Conservation (phyloP, 1,139 yeast species). For the Pichia cactophila region DNA sequence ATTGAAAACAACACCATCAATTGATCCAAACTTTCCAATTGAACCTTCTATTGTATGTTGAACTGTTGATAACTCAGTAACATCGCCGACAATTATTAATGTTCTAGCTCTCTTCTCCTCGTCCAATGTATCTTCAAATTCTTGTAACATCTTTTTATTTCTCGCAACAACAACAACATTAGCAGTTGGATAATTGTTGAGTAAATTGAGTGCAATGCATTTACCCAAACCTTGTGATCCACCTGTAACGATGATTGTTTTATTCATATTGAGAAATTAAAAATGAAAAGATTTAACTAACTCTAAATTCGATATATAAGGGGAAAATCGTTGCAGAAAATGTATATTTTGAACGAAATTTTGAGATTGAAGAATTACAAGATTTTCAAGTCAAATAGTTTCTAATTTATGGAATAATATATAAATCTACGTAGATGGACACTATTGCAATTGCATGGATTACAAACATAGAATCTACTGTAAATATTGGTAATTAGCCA, state of each 20-base stretch:
- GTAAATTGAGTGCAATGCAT: constrained; percentile 49
- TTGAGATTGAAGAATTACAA: too few relatives aligned
- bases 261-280: background rate
- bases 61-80: constrained; percentile 38
- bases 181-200: constrained; percentile 33
- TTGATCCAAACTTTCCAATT: constrained; percentile 44
- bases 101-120: constrained; percentile 41
- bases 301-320: too few relatives aligned
- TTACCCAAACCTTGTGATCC: constrained; percentile 78
- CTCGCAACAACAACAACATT: constrained; percentile 71
- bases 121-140: constrained; percentile 34
- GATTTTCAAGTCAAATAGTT: too few relatives aligned
- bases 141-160: constrained; percentile 39
- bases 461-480: too few relatives aligned
- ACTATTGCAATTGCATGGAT: too few relatives aligned
- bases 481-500: constrained; percentile 14
- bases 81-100: constrained; percentile 59
- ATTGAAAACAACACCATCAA: constrained; percentile 71
- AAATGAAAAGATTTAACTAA: too few relatives aligned
- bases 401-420: too few relatives aligned
- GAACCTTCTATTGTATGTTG: constrained; percentile 42
- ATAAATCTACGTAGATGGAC: too few relatives aligned
- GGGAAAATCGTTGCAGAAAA: too few relatives aligned
- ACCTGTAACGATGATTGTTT: constrained; percentile 51
- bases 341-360: too few relatives aligned